Percentiles rank a stretch among this genome's conserved stretches.
phyloP scores from a whole-genome alignment of 2,329 filamentous ascomycete genomes.

The Clarireedia sp. region DNA sequence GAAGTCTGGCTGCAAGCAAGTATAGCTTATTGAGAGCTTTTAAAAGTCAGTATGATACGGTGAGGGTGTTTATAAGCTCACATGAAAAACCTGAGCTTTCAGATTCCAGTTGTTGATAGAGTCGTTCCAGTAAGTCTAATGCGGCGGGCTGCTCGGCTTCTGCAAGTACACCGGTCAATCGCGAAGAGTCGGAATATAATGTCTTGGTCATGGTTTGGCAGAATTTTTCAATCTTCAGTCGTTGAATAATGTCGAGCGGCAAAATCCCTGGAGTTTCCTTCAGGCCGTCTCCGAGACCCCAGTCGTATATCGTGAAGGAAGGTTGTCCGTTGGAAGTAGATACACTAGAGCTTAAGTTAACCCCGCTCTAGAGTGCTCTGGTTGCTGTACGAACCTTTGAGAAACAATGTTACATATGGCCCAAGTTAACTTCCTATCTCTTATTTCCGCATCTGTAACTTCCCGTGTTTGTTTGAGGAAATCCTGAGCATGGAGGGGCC shows the following conservation, averaged over 20 bases:
- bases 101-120: conserved; percentile 5
- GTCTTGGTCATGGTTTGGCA: conserved; percentile 48
- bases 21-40: conserved; percentile 15
- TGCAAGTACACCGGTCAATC: conserved; percentile 32
- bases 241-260: conserved; percentile 41
- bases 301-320: conserved; percentile 53
- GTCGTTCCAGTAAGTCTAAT: conserved; percentile 33
- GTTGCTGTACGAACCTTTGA: conserved; percentile 40
- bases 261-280: conserved; percentile 36
- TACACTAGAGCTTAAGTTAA: conserved; percentile 35
- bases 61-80: neutral
- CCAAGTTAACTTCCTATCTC: conserved; percentile 58
- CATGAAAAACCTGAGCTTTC: conserved; percentile 6
- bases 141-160: conserved; percentile 34
- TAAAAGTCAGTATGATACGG: neutral
- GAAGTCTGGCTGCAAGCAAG: conserved; percentile 16
- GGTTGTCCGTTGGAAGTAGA: conserved; percentile 63
- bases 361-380: neutral
- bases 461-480: conserved; percentile 19
- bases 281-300: conserved; percentile 41
- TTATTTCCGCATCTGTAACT: conserved; percentile 14
- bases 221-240: conserved; percentile 49
- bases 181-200: conserved; percentile 48
- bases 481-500: conserved; percentile 17
- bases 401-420: conserved; percentile 60